Conservation (phyloP, 352 stramenopile genomes). For the Globisporangium nunn region DNA sequence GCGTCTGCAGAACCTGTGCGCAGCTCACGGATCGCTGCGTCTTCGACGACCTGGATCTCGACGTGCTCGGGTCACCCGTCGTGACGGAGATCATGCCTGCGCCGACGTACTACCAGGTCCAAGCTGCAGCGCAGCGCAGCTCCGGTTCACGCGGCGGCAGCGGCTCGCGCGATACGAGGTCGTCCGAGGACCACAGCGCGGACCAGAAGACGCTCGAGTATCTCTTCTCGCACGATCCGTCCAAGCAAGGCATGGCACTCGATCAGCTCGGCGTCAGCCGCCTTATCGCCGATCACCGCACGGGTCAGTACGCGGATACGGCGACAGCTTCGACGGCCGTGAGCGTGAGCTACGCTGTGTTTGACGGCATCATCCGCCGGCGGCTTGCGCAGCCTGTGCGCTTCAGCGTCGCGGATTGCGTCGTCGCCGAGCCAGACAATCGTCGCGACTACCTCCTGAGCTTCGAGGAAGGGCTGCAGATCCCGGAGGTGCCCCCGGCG, state of each 20-base stretch:
- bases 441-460: constrained; percentile 21
- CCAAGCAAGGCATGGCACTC: constrained; percentile 21
- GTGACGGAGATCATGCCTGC: constrained; percentile 16
- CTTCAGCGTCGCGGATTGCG: constrained; percentile 16
- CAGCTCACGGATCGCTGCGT: constrained; percentile 20
- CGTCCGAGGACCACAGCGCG: constrained; percentile 8
- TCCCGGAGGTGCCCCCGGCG: constrained; percentile 16
- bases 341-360: constrained; percentile 11
- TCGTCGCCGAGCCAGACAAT: constrained; percentile 16
- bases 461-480: constrained; percentile 26
- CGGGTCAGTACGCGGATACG: not conserved
- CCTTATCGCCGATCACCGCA: not conserved
- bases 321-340: not conserved
- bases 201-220: constrained; percentile 25
- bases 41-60: constrained; percentile 23
- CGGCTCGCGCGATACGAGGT: constrained; percentile 11
- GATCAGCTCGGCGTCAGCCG: constrained; percentile 17
- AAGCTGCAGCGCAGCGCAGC: constrained; percentile 11
- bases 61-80: constrained; percentile 15
- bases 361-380: constrained; percentile 18
- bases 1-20: constrained; percentile 23
- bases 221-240: constrained; percentile 23
- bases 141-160: constrained; percentile 4
- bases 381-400: constrained; percentile 6
- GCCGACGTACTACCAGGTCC: constrained; percentile 16